phyloP scores from a whole-genome alignment of 495 filamentous ascomycete species.

The Melanomma pulvis-pyrius region DNA sequence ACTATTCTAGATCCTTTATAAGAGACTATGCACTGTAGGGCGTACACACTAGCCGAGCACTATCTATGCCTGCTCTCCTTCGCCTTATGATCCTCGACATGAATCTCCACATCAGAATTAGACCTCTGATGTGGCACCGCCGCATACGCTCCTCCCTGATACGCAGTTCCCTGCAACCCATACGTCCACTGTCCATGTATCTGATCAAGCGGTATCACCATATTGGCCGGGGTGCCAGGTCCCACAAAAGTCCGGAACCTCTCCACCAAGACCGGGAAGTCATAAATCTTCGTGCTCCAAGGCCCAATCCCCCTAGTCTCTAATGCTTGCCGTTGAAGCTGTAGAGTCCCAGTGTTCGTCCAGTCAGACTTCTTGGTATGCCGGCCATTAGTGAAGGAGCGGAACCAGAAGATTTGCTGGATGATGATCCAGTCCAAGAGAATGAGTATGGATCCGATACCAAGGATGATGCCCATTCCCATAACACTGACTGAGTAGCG shows the following conservation, averaged over 20 bases:
- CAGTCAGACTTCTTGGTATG: slow-evolving; percentile 28
- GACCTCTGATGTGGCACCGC: background rate
- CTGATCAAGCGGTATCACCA: background rate
- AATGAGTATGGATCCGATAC: slow-evolving; percentile 30
- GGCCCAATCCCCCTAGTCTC: slow-evolving; percentile 23
- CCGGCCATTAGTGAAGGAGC: background rate
- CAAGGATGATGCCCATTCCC: slow-evolving; percentile 34
- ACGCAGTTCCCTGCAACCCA: background rate
- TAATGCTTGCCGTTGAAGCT: slow-evolving; percentile 22
- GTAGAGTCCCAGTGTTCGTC: slow-evolving; percentile 9
- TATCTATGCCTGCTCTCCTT: background rate
- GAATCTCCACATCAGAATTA: background rate
- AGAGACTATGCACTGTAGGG: no score
- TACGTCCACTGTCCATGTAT: slow-evolving; percentile 1
- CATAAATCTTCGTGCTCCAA: slow-evolving; percentile 20
- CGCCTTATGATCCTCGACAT: background rate
- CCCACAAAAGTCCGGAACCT: background rate
- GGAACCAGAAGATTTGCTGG: slow-evolving; percentile 25
- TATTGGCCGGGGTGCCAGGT: background rate
- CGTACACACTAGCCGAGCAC: no score
- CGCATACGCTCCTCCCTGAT: background rate
- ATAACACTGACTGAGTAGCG: slow-evolving; percentile 29
- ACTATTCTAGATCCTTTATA: no score
- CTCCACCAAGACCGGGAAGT: slow-evolving; percentile 19
- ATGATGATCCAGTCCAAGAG: slow-evolving; percentile 25